Percentiles rank a stretch among this genome's conserved stretches.
These are phyloP conservation scores for Amborella trichopoda DNA, from an alignment of 164 flowering plant species.

Conservation along the genomic window DNA sequence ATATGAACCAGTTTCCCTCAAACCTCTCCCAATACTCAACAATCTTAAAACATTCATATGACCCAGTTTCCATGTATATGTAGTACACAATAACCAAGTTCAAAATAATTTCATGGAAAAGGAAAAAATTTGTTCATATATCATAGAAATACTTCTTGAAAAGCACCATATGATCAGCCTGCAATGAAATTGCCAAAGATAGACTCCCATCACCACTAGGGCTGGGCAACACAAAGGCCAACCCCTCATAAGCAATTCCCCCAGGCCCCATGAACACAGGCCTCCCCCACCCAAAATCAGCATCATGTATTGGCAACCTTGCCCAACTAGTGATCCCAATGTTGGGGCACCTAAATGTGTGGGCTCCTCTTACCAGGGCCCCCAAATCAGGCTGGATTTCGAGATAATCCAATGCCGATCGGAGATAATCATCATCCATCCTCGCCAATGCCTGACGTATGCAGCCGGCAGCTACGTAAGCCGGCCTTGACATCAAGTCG, in stretches of 20 bases:
- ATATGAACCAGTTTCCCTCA: no score
- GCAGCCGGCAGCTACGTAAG: conserved; percentile 19
- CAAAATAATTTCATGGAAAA: no score
- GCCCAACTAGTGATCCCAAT: conserved; percentile 22
- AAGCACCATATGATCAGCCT: conserved; percentile 19
- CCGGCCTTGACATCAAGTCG: conserved; percentile 14
- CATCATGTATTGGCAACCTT: conserved; percentile 13
- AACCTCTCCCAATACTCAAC: no score
- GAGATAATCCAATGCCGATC: conserved; percentile 58
- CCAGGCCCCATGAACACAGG: conserved; percentile 35
- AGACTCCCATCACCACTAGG: conserved; percentile 29
- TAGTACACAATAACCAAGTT: no score
- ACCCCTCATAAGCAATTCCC: conserved; percentile 20
- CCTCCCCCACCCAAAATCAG: conserved; percentile 45
- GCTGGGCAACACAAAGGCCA: conserved; percentile 20
- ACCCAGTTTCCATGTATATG: no score
- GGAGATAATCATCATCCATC: conserved; percentile 49
- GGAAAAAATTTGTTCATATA: no score
- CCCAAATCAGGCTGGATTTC: conserved; percentile 49
- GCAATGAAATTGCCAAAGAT: conserved; percentile 19
- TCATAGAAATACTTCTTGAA: conserved; percentile 30
- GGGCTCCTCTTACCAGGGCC: conserved; percentile 41
- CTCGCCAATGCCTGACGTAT: conserved; percentile 32
- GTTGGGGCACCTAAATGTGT: conserved; percentile 35
- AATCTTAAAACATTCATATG: no score